Conservation (phyloP, 768 basidiomycete genomes). For the Mycena epipterygia region DNA sequence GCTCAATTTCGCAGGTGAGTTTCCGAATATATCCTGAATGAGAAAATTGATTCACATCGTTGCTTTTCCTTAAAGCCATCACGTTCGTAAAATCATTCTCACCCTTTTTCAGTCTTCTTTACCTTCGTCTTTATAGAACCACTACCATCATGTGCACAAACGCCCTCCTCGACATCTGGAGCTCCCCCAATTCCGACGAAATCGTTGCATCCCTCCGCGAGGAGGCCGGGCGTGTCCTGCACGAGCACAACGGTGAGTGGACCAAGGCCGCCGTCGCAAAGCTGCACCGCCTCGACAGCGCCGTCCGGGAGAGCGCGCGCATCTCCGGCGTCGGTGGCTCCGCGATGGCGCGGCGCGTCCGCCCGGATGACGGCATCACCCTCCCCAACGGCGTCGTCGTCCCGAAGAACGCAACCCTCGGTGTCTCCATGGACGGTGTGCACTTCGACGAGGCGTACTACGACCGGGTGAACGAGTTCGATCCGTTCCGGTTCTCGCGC, state of each 20-base stretch:
- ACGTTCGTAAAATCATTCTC: slow-evolving; percentile 1
- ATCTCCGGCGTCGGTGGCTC: slow-evolving; percentile 29
- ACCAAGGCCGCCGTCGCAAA: slow-evolving; percentile 29
- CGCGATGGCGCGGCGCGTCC: slow-evolving; percentile 23
- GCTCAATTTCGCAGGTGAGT: slow-evolving; percentile 33
- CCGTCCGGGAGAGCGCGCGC: slow-evolving; percentile 32
- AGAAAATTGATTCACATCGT: neutral
- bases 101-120: neutral
- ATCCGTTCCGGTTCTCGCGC: slow-evolving; percentile 33
- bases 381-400: slow-evolving; percentile 34
- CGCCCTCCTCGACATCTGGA: slow-evolving; percentile 31
- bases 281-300: slow-evolving; percentile 33
- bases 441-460: slow-evolving; percentile 34
- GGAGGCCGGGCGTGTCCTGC: slow-evolving; percentile 23
- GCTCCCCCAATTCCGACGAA: neutral
- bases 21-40: neutral
- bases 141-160: slow-evolving; percentile 29
- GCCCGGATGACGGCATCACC: slow-evolving; percentile 6
- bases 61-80: neutral
- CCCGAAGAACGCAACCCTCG: slow-evolving; percentile 25
- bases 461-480: slow-evolving; percentile 8
- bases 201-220: slow-evolving; percentile 27
- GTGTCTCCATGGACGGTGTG: slow-evolving; percentile 30
- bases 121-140: slow-evolving; percentile 6
- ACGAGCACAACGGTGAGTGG: slow-evolving; percentile 30